Percentiles rank a stretch among this genome's conserved stretches.
Conservation (phyloP, 768 basidiomycete genomes). For the Coprinopsis strossmayeri region DNA sequence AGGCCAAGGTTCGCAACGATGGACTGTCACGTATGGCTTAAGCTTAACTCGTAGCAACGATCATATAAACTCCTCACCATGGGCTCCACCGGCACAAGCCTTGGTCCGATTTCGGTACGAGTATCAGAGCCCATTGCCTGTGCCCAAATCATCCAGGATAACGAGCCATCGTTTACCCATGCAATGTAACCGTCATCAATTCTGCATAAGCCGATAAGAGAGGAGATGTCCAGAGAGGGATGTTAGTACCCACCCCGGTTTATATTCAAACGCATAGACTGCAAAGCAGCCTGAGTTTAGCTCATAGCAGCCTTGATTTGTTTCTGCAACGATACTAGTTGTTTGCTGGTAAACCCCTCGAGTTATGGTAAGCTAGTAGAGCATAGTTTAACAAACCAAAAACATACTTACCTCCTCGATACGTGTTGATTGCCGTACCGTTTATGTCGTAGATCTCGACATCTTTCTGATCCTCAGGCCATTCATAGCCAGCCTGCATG, state of each 20-base stretch:
- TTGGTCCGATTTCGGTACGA: slow-evolving; percentile 40
- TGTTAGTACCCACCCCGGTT: slow-evolving; percentile 39
- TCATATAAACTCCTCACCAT: slow-evolving; percentile 44
- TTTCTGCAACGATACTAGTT: slow-evolving; percentile 56
- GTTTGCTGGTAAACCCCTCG: slow-evolving; percentile 62
- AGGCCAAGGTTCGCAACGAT: slow-evolving; percentile 64
- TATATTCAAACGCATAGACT: slow-evolving; percentile 44
- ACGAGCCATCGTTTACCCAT: slow-evolving; percentile 54
- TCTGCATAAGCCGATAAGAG: slow-evolving; percentile 50
- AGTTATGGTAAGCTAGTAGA: no score
- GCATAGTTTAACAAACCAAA: no score
- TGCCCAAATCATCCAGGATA: slow-evolving; percentile 50
- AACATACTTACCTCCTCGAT: slow-evolving; percentile 45
- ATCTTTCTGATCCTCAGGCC: slow-evolving; percentile 46
- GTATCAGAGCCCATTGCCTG: slow-evolving; percentile 45
- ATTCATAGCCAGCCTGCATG: slow-evolving; percentile 52
- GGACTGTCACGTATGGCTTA: no score
- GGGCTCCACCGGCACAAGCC: slow-evolving; percentile 60
- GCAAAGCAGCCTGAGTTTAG: slow-evolving; percentile 21
- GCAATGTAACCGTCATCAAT: slow-evolving; percentile 54
- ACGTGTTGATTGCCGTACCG: slow-evolving; percentile 45
- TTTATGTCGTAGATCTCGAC: slow-evolving; percentile 41
- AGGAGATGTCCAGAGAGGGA: no score
- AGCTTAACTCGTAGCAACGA: no score
- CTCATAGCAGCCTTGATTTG: slow-evolving; percentile 65